These are phyloP conservation scores for Aspergillus baeticus DNA, from an alignment of 495 filamentous ascomycete species.

Conservation along the genomic window DNA sequence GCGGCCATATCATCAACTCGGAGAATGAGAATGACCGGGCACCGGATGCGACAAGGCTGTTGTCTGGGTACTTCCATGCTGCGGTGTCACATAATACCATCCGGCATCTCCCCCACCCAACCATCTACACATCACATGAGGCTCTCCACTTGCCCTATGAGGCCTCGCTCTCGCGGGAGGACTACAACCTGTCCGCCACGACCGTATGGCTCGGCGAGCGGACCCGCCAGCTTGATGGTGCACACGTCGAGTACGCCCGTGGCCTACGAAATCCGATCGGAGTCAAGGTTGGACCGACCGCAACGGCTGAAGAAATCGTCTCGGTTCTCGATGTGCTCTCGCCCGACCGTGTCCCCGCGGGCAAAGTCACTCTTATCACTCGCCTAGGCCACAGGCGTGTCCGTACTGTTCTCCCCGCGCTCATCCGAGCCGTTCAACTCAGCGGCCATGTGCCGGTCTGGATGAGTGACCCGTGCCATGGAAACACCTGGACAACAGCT, in stretches of 20 bases:
- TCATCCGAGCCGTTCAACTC: constrained; percentile 4
- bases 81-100: background rate
- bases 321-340: constrained; percentile 1
- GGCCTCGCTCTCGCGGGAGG: background rate
- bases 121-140: constrained; percentile 8
- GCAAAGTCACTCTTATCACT: constrained; percentile 5
- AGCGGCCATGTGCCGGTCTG: constrained; percentile 9
- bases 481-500: background rate
- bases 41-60: background rate
- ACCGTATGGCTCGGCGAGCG: constrained; percentile 10
- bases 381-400: background rate
- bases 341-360: background rate
- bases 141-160: constrained; percentile 10
- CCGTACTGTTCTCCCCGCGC: background rate
- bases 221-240: constrained; percentile 7
- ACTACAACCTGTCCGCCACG: constrained; percentile 8
- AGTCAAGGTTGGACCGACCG: constrained; percentile 3
- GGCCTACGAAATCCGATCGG: constrained; percentile 8
- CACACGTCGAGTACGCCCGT: constrained; percentile 8
- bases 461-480: constrained; percentile 12
- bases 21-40: background rate
- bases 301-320: background rate
- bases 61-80: constrained; percentile 9
- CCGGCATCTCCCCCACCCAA: background rate
- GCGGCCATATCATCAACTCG: constrained; percentile 9